phyloP scores from a whole-genome alignment of 495 filamentous ascomycete genomes.

The Clavariopsis aquatica region DNA sequence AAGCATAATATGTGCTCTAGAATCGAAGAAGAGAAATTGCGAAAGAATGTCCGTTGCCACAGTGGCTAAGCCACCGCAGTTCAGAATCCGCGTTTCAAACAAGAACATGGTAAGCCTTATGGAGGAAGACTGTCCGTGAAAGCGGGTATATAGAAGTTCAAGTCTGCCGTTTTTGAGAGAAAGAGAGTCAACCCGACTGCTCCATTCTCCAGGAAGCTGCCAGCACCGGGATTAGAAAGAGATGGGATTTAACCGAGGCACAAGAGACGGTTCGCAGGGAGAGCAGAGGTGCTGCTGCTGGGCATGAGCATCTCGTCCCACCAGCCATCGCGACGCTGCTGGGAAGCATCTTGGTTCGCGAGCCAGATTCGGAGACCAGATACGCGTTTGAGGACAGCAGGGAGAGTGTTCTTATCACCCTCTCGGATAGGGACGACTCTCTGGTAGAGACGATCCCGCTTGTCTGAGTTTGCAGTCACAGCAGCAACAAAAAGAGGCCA shows the following conservation, averaged over 20 bases:
- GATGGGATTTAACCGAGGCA: constrained; percentile 22
- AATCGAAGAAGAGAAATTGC: background rate
- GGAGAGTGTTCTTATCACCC: constrained; percentile 33
- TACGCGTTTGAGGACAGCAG: constrained; percentile 26
- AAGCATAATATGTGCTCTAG: background rate
- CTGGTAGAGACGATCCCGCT: constrained; percentile 30
- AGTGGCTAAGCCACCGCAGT: background rate
- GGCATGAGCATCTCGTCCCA: constrained; percentile 35
- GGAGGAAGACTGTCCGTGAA: background rate
- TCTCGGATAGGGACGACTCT: constrained; percentile 30
- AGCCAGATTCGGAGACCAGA: constrained; percentile 33
- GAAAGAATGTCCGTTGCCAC: background rate
- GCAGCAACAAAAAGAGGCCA: constrained; percentile 33
- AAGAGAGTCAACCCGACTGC: background rate
- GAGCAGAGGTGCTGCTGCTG: constrained; percentile 18
- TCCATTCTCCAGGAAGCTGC: background rate
- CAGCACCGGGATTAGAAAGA: background rate
- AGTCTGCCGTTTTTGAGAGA: background rate
- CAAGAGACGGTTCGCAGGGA: constrained; percentile 27
- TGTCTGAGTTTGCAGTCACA: constrained; percentile 28
- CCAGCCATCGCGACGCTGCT: constrained; percentile 29
- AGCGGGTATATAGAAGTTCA: background rate
- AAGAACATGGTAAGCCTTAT: background rate
- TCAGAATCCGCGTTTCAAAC: background rate
- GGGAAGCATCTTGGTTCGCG: constrained; percentile 18